Base-by-base conservation (phyloP, 2,329 filamentous ascomycete species). In the Alternaria sp. region DNA sequence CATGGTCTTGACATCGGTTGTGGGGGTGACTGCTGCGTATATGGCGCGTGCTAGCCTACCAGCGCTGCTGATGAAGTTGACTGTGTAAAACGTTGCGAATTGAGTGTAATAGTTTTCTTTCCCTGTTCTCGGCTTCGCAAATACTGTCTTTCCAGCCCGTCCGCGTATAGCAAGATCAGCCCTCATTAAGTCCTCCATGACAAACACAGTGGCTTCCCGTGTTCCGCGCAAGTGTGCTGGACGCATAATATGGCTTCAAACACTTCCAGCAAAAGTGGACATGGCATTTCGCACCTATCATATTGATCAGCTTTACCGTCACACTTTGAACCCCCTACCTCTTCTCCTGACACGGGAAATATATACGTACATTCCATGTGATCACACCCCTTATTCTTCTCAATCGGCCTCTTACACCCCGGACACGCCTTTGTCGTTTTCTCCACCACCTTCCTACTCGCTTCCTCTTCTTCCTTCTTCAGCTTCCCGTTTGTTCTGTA, bases 211-310 rank as follows among this genome's bases (percentile, higher is more conserved):
- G 15, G 15, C 15, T n/a, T 3, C 36, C 15, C 5, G 36, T 40
- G 36, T 40, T 40, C 7, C 36, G 36, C 9, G 36, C 36, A 40
- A 40, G 36, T 3, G 36, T 40, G n/a, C 63, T 66, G 3, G 44
- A 50, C 9, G 28, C 32, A 36, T n/a, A 15, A 64, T 73, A 79
- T n/a, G 63, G 60, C 25, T 72, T 76, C 32, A 76, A 62, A 63
- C 76, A 83, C 47, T 72, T 43, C 79, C 79, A 83, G 67, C 81
- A 83, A 62, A 83, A 83, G 61, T 81, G 71, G 51, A 74, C 69
- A 23, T 58, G 69, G 57, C 82, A 83, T 57, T 75, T 79, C 23
- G 68, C 64, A 59, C 80, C 81, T 70, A 32, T 32, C 19, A 15
- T 9, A 7, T 7, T 0, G 17, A 25, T 50, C 11, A 59, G 32